Base-by-base conservation (phyloP, 768 basidiomycete genomes). In the Suillus lakei region DNA sequence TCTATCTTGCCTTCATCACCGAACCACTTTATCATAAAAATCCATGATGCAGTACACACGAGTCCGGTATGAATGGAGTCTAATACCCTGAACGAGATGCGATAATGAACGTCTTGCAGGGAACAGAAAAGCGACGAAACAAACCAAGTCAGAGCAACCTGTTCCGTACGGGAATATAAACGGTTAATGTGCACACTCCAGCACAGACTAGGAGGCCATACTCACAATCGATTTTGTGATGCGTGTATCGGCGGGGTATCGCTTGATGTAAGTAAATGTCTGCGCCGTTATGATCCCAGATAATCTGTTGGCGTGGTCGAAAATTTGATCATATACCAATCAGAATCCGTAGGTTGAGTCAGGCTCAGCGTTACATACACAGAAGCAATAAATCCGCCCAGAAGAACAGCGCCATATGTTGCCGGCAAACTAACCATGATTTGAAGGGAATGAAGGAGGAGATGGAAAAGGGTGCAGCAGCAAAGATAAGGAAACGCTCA, bases 21-120 rank as follows among this genome's bases (percentile, higher is more conserved):
- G 50, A 79, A 86, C 64, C 81, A 71, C 1, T 66, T 62, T 62
- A 87, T 82, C 4, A 86, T 69, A 64, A 81, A 82, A 12, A 76
- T 76, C 80, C 83, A 82, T 41, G 83, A 69, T 1, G 82, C 76
- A n/a, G 72, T 61, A 50, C 76, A 78, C 41, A 85, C 77, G 65
- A 83, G 73, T 8, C 75, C 53, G 2, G 82, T 83, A 63, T 85
- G 84, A 2, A 70, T 62, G 16, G 76, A 68, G 64, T 85, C 84
- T 44, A 83, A 74, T 16, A 65, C 0, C 76, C 75, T 76, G n/a
- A 5, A 32, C 30, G 21, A 30, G 26, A 30, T 44, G 12, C 1
- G 34, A 28, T 51, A 66, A 13, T 61, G n/a, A 62, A 9, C 26
- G 6, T 41, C 15, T 23, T 26, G 10, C 7, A 3, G 4, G 46